A percentile compares a stretch with the other conserved stretches of the same genome.
Conservation (phyloP, 805 yeast genomes). For the Ogataea kodamae region DNA sequence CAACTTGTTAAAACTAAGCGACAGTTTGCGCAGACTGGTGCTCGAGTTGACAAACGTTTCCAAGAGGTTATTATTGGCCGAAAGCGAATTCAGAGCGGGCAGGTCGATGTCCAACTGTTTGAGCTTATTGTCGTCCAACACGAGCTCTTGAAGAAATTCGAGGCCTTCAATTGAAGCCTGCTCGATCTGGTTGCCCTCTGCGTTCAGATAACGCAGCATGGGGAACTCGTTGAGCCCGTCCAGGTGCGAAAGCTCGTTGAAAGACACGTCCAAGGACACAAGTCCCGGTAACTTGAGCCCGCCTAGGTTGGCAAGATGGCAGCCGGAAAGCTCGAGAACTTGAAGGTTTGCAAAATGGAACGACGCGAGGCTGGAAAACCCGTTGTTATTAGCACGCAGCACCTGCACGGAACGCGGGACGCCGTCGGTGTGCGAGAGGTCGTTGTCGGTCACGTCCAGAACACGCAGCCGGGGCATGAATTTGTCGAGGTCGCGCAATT, state of each 20-base stretch:
- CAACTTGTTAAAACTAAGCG: slow-evolving; percentile 38
- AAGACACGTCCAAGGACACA: slow-evolving; percentile 36
- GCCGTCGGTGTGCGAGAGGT: slow-evolving; percentile 42
- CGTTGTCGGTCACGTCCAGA: slow-evolving; percentile 42
- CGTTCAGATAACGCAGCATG: slow-evolving; percentile 40
- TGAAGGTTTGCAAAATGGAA: slow-evolving; percentile 43
- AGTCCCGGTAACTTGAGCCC: slow-evolving; percentile 42
- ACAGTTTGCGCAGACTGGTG: slow-evolving; percentile 36
- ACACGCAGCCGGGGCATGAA: slow-evolving; percentile 43
- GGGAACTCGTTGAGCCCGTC: slow-evolving; percentile 37
- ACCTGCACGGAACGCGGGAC: slow-evolving; percentile 39
- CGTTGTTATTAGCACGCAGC: slow-evolving; percentile 38
- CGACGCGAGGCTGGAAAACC: slow-evolving; percentile 39
- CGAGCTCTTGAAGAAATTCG: slow-evolving; percentile 41
- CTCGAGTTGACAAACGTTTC: slow-evolving; percentile 21
- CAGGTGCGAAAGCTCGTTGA: slow-evolving; percentile 36
- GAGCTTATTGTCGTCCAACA: slow-evolving; percentile 42
- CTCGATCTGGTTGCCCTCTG: slow-evolving; percentile 43
- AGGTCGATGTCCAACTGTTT: slow-evolving; percentile 34
- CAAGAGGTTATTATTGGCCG: slow-evolving; percentile 41
- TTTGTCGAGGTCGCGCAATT: slow-evolving; percentile 40
- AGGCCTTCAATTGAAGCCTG: slow-evolving; percentile 37
- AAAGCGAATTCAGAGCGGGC: slow-evolving; percentile 36
- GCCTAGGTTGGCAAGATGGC: slow-evolving; percentile 36
- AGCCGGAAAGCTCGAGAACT: slow-evolving; percentile 38